Evolutionary conservation across 2,329 filamentous ascomycete genomes (phyloP), one percentile per base, ranked within the genome.

Genomic region (Cladosporium oxysporum): DNA sequence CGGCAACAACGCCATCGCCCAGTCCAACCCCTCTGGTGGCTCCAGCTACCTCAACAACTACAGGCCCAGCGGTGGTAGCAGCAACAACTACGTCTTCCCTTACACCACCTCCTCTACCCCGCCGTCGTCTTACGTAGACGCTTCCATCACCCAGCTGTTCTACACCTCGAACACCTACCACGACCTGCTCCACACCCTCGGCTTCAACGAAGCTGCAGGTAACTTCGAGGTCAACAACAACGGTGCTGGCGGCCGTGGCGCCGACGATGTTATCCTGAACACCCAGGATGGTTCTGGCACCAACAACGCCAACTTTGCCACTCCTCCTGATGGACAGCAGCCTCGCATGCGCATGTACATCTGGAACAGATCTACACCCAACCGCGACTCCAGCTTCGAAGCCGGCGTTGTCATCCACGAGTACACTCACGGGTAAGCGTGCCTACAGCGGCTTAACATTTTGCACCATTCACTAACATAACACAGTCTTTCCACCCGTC

Each of bases 221-320:
- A 88, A 88, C 76, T 88, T 88, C 74, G 81, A 88, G 75, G 71
- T 76, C 62, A 83, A 86, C 77, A 88, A 87, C 78, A 81, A 84
- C 67, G 83, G 81, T 53, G 74, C 78, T 49, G 85, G 85, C 3
- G 86, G 86, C 21, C 52, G 68, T 5, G 85, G 81, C 14, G 77
- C 77, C 60, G 86, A 88, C 69, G 67, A 65, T n/a, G 83, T 86
- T 44, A 85, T 85, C 65, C 77, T 87, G 47, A 85, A 86, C 68
- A 76, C 84, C 0, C 86, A 88, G 70, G 86, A 88, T 65, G 85
- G 84, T 33, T 79, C 79, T 0, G 82, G 79, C 18, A 80, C 76
- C 1, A 85, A 88, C 77, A 88, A 88, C 67, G 86, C 86, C 66
- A 83, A 85, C 76, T 87, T 88, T 68, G 80, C 81, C 5, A 85